Base-by-base conservation (phyloP, 805 yeast genomes). In the Zygosaccharomyces gambellarensis region DNA sequence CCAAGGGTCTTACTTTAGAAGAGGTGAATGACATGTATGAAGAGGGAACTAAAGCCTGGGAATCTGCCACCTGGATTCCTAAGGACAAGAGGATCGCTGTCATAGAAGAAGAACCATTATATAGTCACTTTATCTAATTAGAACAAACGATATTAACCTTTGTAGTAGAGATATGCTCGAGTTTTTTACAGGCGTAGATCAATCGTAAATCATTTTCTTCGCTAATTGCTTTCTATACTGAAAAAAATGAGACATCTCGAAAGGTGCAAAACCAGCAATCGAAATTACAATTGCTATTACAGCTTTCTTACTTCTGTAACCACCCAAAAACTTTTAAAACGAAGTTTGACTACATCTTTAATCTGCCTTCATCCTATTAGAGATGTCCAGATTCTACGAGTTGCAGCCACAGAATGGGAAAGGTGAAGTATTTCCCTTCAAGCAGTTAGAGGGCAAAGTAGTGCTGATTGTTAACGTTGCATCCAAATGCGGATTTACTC, bases 401-500 rank as follows among this genome's bases (percentile, higher is more conserved):
- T 77, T 85, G 48, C 62, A 73, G 14, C 85, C 92, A n/a, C 60
- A 63, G 39, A 87, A 84, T 69, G 74, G 75, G 61, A 71, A 76
- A 46, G 85, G 84, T 25, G 63, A 81, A 50, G 76, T 76, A 4
- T 82, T 74, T 64, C 77, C 84, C 25, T 82, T 90, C 59, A 56
- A 67, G 39, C 71, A 80, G 51, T 73, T 88, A 49, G 75, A 80
- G 64, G 95, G 92, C 36, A 87, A 90, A 69, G 92, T 84, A 27
- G 94, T 90, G 3, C 68, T 90, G 38, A 75, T 90, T 43, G 96
- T 88, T 40, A 90, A 90, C 66, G 92, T 88, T 8, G 97, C 97
- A 3, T 85, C 95, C 54, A 85, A 85, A 67, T 88, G 95, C 65
- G 83, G 83, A 5, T 82, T 81, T 69, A 83, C 94, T 5, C 83